These are phyloP conservation scores for Venturia carpophila DNA, from an alignment of 2,329 filamentous ascomycete genomes.

Conservation along the genomic window DNA sequence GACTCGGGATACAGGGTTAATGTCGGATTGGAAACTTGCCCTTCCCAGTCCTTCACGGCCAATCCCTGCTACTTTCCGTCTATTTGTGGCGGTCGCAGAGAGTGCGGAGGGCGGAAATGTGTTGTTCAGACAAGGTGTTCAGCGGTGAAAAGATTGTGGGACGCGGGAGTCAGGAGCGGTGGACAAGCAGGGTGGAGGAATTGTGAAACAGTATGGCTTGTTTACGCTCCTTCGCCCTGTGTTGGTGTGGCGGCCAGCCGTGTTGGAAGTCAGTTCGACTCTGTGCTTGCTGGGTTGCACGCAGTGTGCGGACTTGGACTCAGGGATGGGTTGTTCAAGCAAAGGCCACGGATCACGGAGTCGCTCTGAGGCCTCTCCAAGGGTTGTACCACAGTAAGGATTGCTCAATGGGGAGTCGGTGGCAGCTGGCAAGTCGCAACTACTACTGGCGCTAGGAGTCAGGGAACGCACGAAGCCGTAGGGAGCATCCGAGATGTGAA, in stretches of 20 bases:
- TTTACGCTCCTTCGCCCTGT: neutral
- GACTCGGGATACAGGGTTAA: neutral
- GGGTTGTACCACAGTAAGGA: neutral
- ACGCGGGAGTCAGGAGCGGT: neutral
- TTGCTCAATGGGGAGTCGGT: neutral
- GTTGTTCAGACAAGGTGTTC: neutral
- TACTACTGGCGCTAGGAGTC: neutral
- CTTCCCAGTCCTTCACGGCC: neutral
- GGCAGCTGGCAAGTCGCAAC: neutral
- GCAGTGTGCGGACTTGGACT: neutral
- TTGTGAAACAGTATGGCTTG: constrained; percentile 1
- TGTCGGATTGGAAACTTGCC: neutral
- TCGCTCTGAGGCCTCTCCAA: neutral
- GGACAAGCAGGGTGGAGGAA: neutral
- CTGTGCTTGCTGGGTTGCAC: neutral
- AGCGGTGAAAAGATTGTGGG: neutral
- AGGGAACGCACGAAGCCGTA: neutral
- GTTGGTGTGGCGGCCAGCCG: neutral
- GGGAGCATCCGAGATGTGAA: neutral
- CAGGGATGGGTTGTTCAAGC: neutral
- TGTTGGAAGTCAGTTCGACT: neutral
- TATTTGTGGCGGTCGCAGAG: constrained; percentile 4
- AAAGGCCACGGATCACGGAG: neutral
- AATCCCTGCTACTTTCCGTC: constrained; percentile 1
- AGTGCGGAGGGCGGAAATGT: neutral